These are phyloP conservation scores for Spathaspora sp. DNA, from an alignment of 805 yeast species.

Conservation along the genomic window DNA sequence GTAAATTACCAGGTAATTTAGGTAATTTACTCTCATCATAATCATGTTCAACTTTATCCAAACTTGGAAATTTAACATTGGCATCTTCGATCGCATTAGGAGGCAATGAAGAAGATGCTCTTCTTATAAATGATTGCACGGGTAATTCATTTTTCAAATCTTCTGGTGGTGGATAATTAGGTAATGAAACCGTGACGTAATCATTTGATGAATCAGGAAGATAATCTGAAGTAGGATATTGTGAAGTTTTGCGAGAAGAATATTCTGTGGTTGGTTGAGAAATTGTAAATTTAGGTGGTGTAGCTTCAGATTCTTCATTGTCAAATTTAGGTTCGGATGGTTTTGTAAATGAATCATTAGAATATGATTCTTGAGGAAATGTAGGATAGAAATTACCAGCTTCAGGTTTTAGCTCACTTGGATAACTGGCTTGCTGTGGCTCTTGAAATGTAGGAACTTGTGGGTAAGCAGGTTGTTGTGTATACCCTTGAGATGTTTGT, in stretches of 20 bases:
- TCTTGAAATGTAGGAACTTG: background rate
- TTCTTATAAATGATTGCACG: conserved; percentile 1
- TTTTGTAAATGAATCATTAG: conserved; percentile 3
- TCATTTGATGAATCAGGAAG: conserved; percentile 1
- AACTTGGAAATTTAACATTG: conserved; percentile 7
- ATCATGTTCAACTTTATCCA: conserved; percentile 9
- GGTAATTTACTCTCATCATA: background rate
- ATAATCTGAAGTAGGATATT: conserved; percentile 2
- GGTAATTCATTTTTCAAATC: conserved; percentile 6
- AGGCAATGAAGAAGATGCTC: conserved; percentile 9
- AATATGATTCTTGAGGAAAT: conserved; percentile 6
- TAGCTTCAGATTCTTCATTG: conserved; percentile 1
- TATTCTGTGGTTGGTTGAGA: background rate
- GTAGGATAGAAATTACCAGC: conserved; percentile 1
- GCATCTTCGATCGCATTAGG: conserved; percentile 12
- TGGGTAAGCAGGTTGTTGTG: background rate
- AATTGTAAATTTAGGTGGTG: background rate
- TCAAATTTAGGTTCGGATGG: conserved; percentile 8
- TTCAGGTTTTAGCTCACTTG: background rate
- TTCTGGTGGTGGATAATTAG: conserved; percentile 7
- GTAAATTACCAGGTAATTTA: conserved; percentile 5
- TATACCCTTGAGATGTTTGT: background rate
- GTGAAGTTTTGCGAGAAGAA: background rate
- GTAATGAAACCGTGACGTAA: conserved; percentile 5
- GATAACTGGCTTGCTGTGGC: background rate